Conservation (phyloP, 2,329 filamentous ascomycete genomes). For the Colletotrichum lini region DNA sequence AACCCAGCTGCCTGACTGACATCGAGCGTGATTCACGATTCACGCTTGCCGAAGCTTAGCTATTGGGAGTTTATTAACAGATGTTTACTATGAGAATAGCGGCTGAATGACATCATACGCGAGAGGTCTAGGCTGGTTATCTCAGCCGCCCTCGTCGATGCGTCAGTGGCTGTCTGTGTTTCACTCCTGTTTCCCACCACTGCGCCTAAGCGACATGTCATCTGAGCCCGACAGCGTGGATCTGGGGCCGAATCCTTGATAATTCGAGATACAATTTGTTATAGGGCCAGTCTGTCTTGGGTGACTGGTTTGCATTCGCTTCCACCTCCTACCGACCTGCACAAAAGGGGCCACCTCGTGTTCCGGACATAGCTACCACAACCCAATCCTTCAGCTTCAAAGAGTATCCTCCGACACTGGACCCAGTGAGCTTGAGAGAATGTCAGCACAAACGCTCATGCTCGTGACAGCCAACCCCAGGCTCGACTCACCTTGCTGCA, state of each 20-base stretch:
- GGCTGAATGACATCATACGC: slow-evolving; percentile 19
- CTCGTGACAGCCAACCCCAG: background rate
- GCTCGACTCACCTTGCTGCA: slow-evolving; percentile 60
- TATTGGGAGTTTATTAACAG: background rate
- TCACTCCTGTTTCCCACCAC: slow-evolving; percentile 22
- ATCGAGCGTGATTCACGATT: background rate
- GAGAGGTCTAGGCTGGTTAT: slow-evolving; percentile 12
- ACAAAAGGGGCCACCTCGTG: background rate
- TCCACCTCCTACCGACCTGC: background rate
- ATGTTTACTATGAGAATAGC: background rate
- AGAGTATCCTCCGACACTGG: background rate
- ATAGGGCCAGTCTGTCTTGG: background rate
- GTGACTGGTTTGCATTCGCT: background rate
- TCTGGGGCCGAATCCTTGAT: background rate
- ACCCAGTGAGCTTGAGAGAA: background rate
- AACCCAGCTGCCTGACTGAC: background rate
- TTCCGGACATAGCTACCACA: slow-evolving; percentile 1
- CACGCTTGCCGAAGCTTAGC: background rate
- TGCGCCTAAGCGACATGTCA: background rate
- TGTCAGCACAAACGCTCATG: background rate
- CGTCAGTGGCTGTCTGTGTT: slow-evolving; percentile 36
- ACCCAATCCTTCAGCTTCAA: background rate
- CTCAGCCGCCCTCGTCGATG: slow-evolving; percentile 9
- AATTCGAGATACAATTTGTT: background rate
- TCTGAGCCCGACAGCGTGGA: slow-evolving; percentile 16